A percentile compares a stretch with the other conserved stretches of the same genome.
Evolutionary conservation across 306 rosid genomes (phyloP).

Genomic region (Begonia loranthoides): DNA sequence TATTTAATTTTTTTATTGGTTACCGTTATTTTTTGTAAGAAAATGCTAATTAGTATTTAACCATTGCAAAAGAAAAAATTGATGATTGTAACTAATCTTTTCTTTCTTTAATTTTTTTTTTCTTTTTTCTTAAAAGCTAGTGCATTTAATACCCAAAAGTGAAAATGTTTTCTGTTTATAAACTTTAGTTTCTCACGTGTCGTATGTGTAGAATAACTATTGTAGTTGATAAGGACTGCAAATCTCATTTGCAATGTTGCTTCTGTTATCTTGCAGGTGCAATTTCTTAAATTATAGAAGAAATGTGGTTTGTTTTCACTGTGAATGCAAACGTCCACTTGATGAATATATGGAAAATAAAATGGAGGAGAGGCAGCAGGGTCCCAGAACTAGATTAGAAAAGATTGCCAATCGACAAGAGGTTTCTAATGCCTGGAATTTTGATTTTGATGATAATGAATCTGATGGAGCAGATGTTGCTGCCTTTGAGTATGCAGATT

Average conservation of each 20-base stretch:
- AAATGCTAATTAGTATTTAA: no score
- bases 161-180: no score
- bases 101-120: no score
- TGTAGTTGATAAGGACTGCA: no score
- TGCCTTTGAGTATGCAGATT: slow-evolving; percentile 88
- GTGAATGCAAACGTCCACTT: slow-evolving; percentile 91
- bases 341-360: slow-evolving; percentile 64
- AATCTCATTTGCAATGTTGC: neutral
- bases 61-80: no score
- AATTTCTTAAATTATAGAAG: slow-evolving; percentile 95
- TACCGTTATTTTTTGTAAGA: no score
- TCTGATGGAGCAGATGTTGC: slow-evolving; percentile 99
- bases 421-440: slow-evolving; percentile 91
- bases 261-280: slow-evolving; percentile 55
- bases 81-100: no score
- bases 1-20: no score
- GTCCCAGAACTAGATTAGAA: slow-evolving; percentile 34
- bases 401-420: slow-evolving; percentile 36
- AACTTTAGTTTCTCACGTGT: no score
- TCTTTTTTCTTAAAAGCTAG: no score
- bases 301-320: slow-evolving; percentile 82
- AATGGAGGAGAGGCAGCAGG: slow-evolving; percentile 37
- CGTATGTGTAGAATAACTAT: no score
- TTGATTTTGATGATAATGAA: slow-evolving; percentile 90
- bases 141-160: no score